These are phyloP conservation scores for Dovyalis caffra DNA, from an alignment of 345 rosid species.

Conservation along the genomic window DNA sequence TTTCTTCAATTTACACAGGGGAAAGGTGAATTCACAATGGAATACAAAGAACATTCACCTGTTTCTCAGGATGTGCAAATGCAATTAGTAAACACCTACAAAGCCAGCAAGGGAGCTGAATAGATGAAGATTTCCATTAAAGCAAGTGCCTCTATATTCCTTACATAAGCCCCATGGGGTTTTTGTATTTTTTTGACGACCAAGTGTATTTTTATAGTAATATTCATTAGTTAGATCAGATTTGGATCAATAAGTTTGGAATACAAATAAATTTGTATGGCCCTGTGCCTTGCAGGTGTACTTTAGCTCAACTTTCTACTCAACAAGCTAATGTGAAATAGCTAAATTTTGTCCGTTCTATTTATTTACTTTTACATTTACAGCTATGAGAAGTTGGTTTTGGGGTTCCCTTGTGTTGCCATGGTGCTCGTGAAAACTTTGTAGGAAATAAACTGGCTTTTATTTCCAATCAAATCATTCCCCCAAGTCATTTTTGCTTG, in stretches of 20 bases:
- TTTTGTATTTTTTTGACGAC: background rate
- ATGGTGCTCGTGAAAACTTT: background rate
- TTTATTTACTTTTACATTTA: background rate
- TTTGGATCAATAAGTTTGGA: background rate
- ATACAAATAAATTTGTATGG: background rate
- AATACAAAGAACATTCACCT: slow-evolving; percentile 87
- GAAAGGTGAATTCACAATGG: slow-evolving; percentile 98
- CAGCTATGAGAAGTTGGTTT: background rate
- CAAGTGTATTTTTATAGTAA: background rate
- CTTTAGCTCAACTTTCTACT: too few relatives aligned
- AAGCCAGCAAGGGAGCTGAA: slow-evolving; percentile 53
- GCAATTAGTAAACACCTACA: slow-evolving; percentile 76
- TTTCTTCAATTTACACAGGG: slow-evolving; percentile 43
- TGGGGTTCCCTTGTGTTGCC: background rate
- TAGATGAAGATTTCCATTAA: slow-evolving; percentile 35
- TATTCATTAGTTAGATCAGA: background rate
- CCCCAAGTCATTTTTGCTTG: too few relatives aligned
- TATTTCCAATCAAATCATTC: background rate
- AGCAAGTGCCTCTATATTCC: background rate
- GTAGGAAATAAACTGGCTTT: background rate
- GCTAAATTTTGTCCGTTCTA: background rate
- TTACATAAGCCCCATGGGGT: background rate
- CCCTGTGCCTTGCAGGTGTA: too few relatives aligned
- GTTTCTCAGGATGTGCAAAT: slow-evolving; percentile 87
- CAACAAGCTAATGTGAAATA: too few relatives aligned